Evolutionary conservation across 306 rosid species (phyloP), one percentile per base, ranked within the genome.

Genomic region (Lathyrus tuberosus): DNA sequence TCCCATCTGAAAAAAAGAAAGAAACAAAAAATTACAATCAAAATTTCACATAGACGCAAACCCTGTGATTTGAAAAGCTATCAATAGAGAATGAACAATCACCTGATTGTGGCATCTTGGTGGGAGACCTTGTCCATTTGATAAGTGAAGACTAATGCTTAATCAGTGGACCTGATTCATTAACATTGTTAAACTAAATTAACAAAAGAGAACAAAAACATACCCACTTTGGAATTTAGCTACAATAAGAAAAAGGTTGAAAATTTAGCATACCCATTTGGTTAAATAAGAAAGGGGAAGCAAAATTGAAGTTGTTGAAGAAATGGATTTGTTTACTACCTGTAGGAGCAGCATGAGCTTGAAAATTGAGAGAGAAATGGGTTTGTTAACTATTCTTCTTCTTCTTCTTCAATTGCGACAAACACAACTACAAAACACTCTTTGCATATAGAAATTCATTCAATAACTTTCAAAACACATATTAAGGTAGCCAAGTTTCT

Each of bases 321-420:
- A 80, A 60, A 71, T 30, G 63, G 79, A 49, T 75, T 7, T 31
- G 20, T 38, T 62, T 43, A 11, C 64, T 67, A 94, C 98, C 98
- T 22, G 98, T 81, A 62, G 97, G 96, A 79, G 95, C 94, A 59
- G 97, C 91, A 30, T 80, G 82, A 65, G 89, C 86, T 80, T 83
- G 88, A 71, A 79, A 76, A 12, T 57, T 85, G 35, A 86, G 85
- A 60, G 83, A 58, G 75, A 22, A 83, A 81, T 61, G 81, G 53
- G 52, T 53, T 79, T n/a, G n/a, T n/a, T n/a, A n/a, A n/a, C n/a
- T n/a, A n/a, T n/a, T n/a, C n/a, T n/a, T n/a, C 52, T 17, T 72
- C 51, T 31, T 75, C 79, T 75, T 37, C 33, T 60, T 17, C 38
- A 16, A 48, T 47, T 22, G 26, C 22, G 2, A 4, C 62, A 41